A percentile compares a stretch with the other conserved stretches of the same genome.
These are phyloP conservation scores for Perkinsus olseni DNA, from an alignment of 169 alveolate species.

Conservation along the genomic window DNA sequence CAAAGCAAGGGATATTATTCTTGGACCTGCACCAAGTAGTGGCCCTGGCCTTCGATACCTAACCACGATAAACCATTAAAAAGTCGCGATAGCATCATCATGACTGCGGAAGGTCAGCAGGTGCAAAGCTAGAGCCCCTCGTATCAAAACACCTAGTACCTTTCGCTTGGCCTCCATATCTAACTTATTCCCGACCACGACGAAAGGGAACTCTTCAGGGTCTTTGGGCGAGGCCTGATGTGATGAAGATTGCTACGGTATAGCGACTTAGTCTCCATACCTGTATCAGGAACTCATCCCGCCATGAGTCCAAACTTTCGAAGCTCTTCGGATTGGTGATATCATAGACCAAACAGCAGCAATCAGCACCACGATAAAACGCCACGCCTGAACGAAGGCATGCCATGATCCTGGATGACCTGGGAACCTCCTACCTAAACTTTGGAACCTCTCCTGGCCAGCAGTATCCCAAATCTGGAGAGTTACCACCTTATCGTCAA, in stretches of 20 bases:
- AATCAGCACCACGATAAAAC: conserved; percentile 98
- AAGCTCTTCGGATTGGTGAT: conserved; percentile 78
- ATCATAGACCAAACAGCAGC: conserved; percentile 96
- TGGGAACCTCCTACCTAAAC: too few relatives aligned
- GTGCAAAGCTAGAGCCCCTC: background rate
- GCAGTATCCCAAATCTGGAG: conserved; percentile 97
- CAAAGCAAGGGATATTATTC: conserved; percentile 83
- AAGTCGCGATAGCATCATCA: background rate
- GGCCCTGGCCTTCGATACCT: conserved; percentile 77
- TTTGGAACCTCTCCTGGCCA: conserved; percentile 96
- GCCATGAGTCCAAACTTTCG: conserved; percentile 92
- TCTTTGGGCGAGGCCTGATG: conserved; percentile 65
- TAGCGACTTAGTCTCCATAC: conserved; percentile 25
- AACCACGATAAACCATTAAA: conserved; percentile 10
- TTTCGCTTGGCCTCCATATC: conserved; percentile 85
- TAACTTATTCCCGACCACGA: conserved; percentile 90
- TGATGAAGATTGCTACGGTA: background rate
- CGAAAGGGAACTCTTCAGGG: conserved; percentile 90
- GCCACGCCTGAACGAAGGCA: conserved; percentile 74
- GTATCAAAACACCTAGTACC: conserved; percentile 31
- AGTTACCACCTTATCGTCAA: conserved; percentile 89
- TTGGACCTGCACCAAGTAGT: conserved; percentile 83
- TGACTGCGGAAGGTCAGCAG: background rate
- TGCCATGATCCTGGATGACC: too few relatives aligned
- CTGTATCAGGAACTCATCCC: conserved; percentile 88